Base-by-base conservation (phyloP, 169 alveolate genomes). In the Plasmodium fragile region DNA sequence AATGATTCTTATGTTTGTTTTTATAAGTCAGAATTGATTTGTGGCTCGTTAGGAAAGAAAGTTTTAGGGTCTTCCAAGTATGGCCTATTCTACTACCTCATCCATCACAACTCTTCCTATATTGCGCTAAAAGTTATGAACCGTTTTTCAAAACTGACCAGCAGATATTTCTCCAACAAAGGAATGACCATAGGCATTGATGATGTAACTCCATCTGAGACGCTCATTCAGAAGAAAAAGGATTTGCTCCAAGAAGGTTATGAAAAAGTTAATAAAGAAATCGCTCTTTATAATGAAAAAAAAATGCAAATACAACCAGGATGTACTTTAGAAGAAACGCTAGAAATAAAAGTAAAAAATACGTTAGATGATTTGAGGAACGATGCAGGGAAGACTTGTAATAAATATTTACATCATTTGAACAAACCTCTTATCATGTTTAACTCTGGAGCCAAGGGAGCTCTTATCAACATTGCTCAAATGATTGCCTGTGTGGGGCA, bases 401-500 rank as follows among this genome's bases (percentile, higher is more conserved):
- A 97, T 87, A 85, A 95, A n/a, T 94, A 96, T 59, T 97, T 99
- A 30, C 98, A 98, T 6, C 95, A 97, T 53, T 96, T 97, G 75
- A 99, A 99, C 94, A 96, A 98, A 84, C 99, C 99, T 4, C 96
- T 98, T 53, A 96, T 98, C 78, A 99, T 99, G 99, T 99, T 98
- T 72, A 94, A 98, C 36, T 98, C 99, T 25, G 99, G 99, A 6
- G 99, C 99, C n/a, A 99, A 99, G 92, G 99, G 99, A 5, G 98
- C 99, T 41, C 97, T 98, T 59, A 98, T 98, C 18, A 99, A 99
- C 95, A 95, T 99, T 71, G 99, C 99, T 41, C 99, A 99, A 95
- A 99, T 99, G 99, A 99, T 99, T 92, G 99, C 99, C 2, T 98
- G 99, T 92, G 99, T 99, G n/a, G 99, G 99, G 0, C 99, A 99